Evolutionary conservation across 2,329 filamentous ascomycete genomes (phyloP).

Genomic region (Aaosphaeria pasadenensis): DNA sequence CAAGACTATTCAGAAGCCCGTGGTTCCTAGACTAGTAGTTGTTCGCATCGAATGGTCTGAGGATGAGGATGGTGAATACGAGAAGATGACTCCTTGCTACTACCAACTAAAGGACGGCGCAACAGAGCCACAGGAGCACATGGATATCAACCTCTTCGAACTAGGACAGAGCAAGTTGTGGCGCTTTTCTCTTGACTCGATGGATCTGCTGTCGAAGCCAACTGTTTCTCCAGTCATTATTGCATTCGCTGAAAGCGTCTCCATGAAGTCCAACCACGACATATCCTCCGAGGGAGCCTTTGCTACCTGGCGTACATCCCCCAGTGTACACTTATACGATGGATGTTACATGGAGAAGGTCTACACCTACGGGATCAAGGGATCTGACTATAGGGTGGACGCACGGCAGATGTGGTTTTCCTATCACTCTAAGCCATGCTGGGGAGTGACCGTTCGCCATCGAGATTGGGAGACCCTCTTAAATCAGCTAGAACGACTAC

Average conservation of each 20-base stretch:
- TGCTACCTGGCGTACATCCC: slow-evolving; percentile 13
- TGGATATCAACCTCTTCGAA: slow-evolving; percentile 33
- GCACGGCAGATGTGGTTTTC: slow-evolving; percentile 27
- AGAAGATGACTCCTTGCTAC: slow-evolving; percentile 22
- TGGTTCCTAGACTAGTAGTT: slow-evolving; percentile 9
- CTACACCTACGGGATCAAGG: slow-evolving; percentile 26
- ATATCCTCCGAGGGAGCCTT: slow-evolving; percentile 14
- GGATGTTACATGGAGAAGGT: slow-evolving; percentile 20
- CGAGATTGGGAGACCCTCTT: slow-evolving; percentile 27
- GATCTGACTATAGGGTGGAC: slow-evolving; percentile 27
- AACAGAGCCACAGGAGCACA: slow-evolving; percentile 12
- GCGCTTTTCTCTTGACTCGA: slow-evolving; percentile 27
- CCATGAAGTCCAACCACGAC: no score
- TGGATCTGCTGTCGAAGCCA: slow-evolving; percentile 13
- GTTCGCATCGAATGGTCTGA: slow-evolving; percentile 31
- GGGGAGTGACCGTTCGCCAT: slow-evolving; percentile 30
- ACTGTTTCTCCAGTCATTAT: slow-evolving; percentile 18
- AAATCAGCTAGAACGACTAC: slow-evolving; percentile 21
- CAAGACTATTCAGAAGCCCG: neutral
- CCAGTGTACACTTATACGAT: slow-evolving; percentile 12
- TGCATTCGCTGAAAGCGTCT: slow-evolving; percentile 18
- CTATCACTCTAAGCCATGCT: slow-evolving; percentile 14
- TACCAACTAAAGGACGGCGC: slow-evolving; percentile 18
- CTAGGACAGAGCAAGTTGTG: slow-evolving; percentile 26
- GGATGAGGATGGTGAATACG: slow-evolving; percentile 26